Conservation (phyloP, 345 rosid genomes). For the Schrenkiella parvula region DNA sequence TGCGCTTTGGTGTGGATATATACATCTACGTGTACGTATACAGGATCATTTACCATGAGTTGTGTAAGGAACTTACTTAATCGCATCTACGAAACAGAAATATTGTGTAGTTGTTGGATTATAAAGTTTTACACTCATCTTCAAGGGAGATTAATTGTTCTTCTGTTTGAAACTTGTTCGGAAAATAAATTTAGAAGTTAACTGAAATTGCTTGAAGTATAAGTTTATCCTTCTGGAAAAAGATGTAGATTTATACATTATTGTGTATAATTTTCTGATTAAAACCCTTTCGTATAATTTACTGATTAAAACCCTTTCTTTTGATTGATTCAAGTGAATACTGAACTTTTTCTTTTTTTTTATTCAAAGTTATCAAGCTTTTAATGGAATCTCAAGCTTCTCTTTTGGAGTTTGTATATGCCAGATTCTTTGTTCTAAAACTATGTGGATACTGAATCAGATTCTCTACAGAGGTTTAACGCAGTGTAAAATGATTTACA, state of each 20-base stretch:
- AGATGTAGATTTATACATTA: neutral
- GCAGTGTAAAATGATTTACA: neutral
- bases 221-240: neutral
- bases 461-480: neutral
- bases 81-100: neutral
- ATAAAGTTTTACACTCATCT: neutral
- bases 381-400: constrained; percentile 18
- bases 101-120: neutral
- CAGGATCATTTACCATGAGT: neutral
- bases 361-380: constrained; percentile 23
- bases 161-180: neutral
- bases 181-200: neutral
- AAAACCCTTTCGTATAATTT: neutral
- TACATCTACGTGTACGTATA: too few relatives aligned
- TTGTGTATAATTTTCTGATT: neutral
- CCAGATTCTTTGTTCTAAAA: neutral
- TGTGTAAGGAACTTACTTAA: neutral
- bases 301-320: neutral
- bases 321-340: constrained; percentile 16
- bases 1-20: neutral
- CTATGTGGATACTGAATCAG: constrained; percentile 17
- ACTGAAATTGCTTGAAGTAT: neutral
- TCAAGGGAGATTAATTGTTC: neutral
- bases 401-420: constrained; percentile 7
- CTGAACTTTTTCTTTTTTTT: neutral